Conservation (phyloP, 176 grass and related monocot species). For the bread wheat (Triticum aestivum) region IWGSC_CS_RefSeq_v2.1 NC_057799.1:611701160-611701659, state of each 20-base stretch:
- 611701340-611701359: slow-evolving; percentile 61
- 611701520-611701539: slow-evolving; percentile 3
- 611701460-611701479: slow-evolving; percentile 16
- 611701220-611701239: slow-evolving; percentile 34
- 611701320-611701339: slow-evolving; percentile 70
- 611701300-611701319: slow-evolving; percentile 30
- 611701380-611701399: slow-evolving; percentile 38
- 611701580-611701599: slow-evolving; percentile 18
- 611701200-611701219: slow-evolving; percentile 34
- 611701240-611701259: slow-evolving; percentile 85
- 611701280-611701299: slow-evolving; percentile 87
- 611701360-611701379: slow-evolving; percentile 43
- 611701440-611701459: slow-evolving; percentile 79
- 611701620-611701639: slow-evolving; percentile 92
- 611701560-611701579: neutral
- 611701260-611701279: slow-evolving; percentile 86
- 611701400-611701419: slow-evolving; percentile 30
- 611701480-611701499: slow-evolving; percentile 19
- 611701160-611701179: slow-evolving; percentile 93
- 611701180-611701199: slow-evolving; percentile 63
- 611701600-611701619: slow-evolving; percentile 76
- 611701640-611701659: slow-evolving; percentile 72
- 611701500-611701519: neutral
- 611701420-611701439: slow-evolving; percentile 40
- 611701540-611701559: slow-evolving; percentile 6